These are phyloP conservation scores for Phylloporus gajari DNA, from an alignment of 1,284 basidiomycete species.

Conservation along the genomic window DNA sequence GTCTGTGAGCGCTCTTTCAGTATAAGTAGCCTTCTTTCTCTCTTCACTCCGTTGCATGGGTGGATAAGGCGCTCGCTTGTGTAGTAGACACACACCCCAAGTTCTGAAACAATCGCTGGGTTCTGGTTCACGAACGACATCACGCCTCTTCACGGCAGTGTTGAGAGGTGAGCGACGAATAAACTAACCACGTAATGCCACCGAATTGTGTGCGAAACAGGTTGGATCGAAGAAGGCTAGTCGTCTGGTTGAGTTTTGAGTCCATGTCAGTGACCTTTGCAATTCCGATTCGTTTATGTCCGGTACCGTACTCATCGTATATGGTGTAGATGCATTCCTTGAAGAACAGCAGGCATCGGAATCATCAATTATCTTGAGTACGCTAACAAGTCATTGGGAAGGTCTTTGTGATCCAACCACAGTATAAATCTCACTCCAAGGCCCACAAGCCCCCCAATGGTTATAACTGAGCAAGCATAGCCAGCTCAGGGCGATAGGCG, in stretches of 20 bases:
- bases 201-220: not conserved
- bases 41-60: not conserved
- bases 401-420: too few species aligned
- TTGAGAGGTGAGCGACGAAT: not conserved
- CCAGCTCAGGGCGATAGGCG: too few species aligned
- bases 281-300: slow-evolving; percentile 2
- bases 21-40: not conserved
- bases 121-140: not conserved
- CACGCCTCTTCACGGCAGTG: not conserved
- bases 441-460: too few species aligned
- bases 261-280: slow-evolving; percentile 6
- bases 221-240: not conserved
- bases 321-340: slow-evolving; percentile 10
- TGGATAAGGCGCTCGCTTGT: not conserved
- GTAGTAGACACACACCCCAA: slow-evolving; percentile 23
- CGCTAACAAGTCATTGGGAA: too few species aligned
- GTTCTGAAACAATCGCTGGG: slow-evolving; percentile 15
- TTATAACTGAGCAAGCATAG: too few species aligned
- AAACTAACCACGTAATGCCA: not conserved
- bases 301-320: not conserved
- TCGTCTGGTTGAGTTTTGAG: not conserved
- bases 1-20: not conserved
- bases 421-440: too few species aligned
- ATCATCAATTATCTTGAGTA: not conserved
- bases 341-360: too few species aligned